Evolutionary conservation across 1,284 basidiomycete genomes (phyloP).

Genomic region (Phylloboletellus chloephorus): DNA sequence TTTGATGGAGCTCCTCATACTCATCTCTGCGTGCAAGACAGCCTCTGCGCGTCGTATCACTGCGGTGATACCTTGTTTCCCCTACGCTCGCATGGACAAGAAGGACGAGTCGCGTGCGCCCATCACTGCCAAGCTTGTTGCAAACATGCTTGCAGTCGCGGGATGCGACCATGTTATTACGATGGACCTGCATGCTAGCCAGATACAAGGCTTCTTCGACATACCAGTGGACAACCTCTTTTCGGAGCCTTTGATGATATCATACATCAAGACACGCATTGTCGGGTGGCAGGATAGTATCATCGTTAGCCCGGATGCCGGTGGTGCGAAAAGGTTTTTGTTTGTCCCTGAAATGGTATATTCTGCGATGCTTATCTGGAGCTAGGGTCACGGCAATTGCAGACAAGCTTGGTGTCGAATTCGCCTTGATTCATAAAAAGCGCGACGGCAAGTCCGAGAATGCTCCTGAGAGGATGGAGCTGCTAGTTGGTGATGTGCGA

Average conservation of each 20-base stretch:
- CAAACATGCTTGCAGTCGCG: slow-evolving; percentile 95
- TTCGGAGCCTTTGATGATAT: slow-evolving; percentile 83
- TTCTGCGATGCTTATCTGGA: slow-evolving; percentile 7
- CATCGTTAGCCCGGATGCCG: slow-evolving; percentile 95
- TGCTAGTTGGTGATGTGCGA: slow-evolving; percentile 94
- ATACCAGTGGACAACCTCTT: slow-evolving; percentile 98
- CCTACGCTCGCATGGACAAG: slow-evolving; percentile 96
- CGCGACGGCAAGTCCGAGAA: slow-evolving; percentile 55
- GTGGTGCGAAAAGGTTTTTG: slow-evolving; percentile 91
- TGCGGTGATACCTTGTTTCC: slow-evolving; percentile 97
- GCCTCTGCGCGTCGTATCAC: slow-evolving; percentile 95
- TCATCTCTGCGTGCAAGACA: slow-evolving; percentile 94
- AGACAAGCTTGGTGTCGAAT: slow-evolving; percentile 93
- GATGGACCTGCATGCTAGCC: slow-evolving; percentile 96
- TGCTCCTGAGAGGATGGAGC: slow-evolving; percentile 80
- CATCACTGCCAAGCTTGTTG: slow-evolving; percentile 97
- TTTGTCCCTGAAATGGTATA: neutral
- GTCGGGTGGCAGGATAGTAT: slow-evolving; percentile 85
- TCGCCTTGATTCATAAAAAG: slow-evolving; percentile 95
- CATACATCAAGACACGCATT: slow-evolving; percentile 87
- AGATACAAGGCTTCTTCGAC: slow-evolving; percentile 99
- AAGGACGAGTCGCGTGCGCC: slow-evolving; percentile 97
- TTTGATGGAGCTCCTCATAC: slow-evolving; percentile 87
- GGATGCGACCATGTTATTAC: slow-evolving; percentile 99
- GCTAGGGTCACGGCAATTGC: slow-evolving; percentile 87